Evolutionary conservation across 2,329 filamentous ascomycete genomes (phyloP).

Genomic region (Atkinsonella texensis): DNA sequence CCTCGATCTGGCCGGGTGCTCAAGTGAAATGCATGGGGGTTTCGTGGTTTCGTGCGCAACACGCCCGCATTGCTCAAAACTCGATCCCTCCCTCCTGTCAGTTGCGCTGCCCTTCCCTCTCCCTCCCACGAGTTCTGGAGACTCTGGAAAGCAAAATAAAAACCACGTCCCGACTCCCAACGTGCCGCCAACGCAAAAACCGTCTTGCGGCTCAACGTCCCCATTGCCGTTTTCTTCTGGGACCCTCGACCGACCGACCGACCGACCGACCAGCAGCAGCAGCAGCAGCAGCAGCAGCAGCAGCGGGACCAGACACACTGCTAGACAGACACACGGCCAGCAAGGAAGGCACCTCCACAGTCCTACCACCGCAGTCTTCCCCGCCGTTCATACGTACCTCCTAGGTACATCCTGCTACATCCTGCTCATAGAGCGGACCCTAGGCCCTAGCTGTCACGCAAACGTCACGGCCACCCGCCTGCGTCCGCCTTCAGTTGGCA

Average conservation of each 20-base stretch:
- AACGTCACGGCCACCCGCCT: slow-evolving; percentile 3
- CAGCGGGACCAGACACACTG: no score
- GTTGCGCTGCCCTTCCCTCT: background rate
- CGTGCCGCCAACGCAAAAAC: no score
- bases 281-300: no score
- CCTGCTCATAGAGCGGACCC: background rate
- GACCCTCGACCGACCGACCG: no score
- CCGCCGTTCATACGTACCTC: background rate
- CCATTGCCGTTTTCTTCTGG: no score
- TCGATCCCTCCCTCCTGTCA: slow-evolving; percentile 15
- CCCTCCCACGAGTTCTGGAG: background rate
- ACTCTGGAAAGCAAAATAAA: no score
- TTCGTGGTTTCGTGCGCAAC: slow-evolving; percentile 21
- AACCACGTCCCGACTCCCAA: background rate
- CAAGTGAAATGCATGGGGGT: slow-evolving; percentile 2
- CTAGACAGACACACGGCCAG: background rate
- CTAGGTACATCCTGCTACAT: background rate
- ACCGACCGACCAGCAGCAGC: no score
- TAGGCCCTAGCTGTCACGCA: slow-evolving; percentile 4
- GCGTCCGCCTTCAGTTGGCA: background rate
- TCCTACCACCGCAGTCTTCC: background rate
- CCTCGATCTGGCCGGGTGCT: slow-evolving; percentile 16
- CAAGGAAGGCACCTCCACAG: no score
- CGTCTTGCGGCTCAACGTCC: no score
- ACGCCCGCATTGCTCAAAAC: slow-evolving; percentile 17